Evolutionary conservation across 2,329 filamentous ascomycete genomes (phyloP), one percentile per base, ranked within the genome.

Genomic region (Chalara sp.): DNA sequence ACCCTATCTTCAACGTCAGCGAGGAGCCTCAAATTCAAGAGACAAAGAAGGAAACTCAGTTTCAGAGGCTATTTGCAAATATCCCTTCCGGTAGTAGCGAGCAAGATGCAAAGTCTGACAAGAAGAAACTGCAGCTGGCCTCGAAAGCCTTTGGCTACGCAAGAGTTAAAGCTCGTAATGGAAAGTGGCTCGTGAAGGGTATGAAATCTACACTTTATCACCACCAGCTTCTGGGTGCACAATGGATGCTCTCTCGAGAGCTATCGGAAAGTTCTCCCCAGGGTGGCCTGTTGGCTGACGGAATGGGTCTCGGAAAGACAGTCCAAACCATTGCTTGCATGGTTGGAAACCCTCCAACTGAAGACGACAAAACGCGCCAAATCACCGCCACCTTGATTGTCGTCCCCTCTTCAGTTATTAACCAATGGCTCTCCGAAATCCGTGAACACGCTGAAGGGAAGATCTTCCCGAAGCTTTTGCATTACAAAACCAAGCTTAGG

Each of bases 291-390:
- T 57, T 85, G 0, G 78, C 76, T 0, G 81, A 86, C 58, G 75
- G 75, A 30, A 83, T 84, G 79, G 83, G 83, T 0, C 63, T 86
- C 0, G 83, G 83, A 0, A 86, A 86, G 63, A 86, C 82, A 0
- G 70, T 82, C 4, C 75, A 81, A 59, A 60, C 60, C 1, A 40
- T 70, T 6, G 67, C 67, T 3, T 66, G 62, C 43, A 68, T 70
- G 52, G 53, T 63, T 5, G 66, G 61, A 1, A 70, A 63, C 12
- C 73, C 72, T 0, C 74, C 71, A 0, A 57, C 67, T 0, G 52
- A 69, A 7, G 68, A 74, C 21, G 68, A 75, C 5, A 45, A 46
- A 0, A 32, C 46, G 3, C 51, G 53, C 1, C 48, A 49, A 2
- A 47, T 57, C 7, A 61, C n/a, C 10, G 56, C 62, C 0, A 66